phyloP scores from a whole-genome alignment of 306 rosid species.

The Acacia crassicarpa region DNA sequence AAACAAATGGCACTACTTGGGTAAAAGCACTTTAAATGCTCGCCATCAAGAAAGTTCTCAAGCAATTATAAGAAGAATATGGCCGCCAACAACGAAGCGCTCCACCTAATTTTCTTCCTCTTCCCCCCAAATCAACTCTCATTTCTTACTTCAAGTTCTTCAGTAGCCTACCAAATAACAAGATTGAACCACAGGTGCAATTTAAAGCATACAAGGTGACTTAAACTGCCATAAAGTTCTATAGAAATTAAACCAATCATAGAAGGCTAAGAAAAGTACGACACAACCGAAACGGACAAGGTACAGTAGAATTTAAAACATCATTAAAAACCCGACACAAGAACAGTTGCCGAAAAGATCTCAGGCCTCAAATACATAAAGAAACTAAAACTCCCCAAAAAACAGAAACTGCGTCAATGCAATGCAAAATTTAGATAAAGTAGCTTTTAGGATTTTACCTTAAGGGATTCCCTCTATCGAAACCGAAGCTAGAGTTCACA shows the following conservation, averaged over 20 bases:
- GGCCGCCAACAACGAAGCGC: background rate
- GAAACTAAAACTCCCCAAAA: constrained; percentile 24
- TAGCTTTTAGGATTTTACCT: constrained; percentile 49
- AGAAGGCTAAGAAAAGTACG: constrained; percentile 12
- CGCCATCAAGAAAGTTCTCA: background rate
- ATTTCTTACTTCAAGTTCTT: background rate
- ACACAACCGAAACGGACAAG: constrained; percentile 17
- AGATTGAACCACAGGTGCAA: constrained; percentile 13
- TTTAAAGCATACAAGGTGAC: constrained; percentile 25
- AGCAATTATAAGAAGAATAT: background rate
- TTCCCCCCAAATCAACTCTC: background rate
- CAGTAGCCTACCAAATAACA: constrained; percentile 24
- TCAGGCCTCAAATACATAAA: constrained; percentile 10
- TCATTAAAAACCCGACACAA: background rate
- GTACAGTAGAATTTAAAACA: background rate
- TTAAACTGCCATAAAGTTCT: background rate
- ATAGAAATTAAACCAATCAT: constrained; percentile 4
- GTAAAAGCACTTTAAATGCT: background rate
- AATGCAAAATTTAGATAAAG: constrained; percentile 30
- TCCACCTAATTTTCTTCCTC: background rate
- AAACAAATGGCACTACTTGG: background rate
- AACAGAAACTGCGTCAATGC: constrained; percentile 23
- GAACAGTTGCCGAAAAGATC: constrained; percentile 18
- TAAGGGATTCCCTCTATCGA: constrained; percentile 84
- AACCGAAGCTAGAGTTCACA: constrained; percentile 95